Evolutionary conservation across 352 stramenopile genomes (phyloP), one percentile per base, ranked within the genome.

Genomic region (Plasmopara viticola): DNA sequence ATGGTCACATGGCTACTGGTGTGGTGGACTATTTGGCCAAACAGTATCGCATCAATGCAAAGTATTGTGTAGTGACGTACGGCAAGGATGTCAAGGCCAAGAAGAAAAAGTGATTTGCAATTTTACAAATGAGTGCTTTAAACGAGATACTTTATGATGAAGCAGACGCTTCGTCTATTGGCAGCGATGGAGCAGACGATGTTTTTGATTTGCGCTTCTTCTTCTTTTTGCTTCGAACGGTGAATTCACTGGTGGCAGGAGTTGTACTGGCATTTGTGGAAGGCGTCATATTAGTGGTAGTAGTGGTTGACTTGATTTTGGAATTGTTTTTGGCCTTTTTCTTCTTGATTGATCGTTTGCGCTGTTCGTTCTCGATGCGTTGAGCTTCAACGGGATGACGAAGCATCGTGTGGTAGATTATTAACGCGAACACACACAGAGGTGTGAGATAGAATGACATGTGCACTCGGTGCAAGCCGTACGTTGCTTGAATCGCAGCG

Each of bases 51-150:
- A 80, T 94, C 46, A 71, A 79, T 14, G 70, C 64, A 6, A 92
- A 92, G 59, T 92, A 78, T 53, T 87, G 74, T 51, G 55, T 30
- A 38, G 72, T 83, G 10, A 72, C 68, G 31, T 92, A 84, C 43
- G 84, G 81, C 44, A 92, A 94, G 62, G 72, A 84, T 56, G 62
- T 90, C 46, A 91, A 91, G 53, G 48, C 71, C 12, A 92, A 87
- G 56, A 92, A 90, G 63, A 83, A 87, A 60, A 74, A 78, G 35
- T 69, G 59, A 60, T 17, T 41, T 35, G 6, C 31, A 35, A 4
- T 12, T 39, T 37, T 49, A 60, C 40, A 15, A 50, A 49, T 39
- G 38, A 51, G 51, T 53, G 56, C 57, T 67, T 53, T 53, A n/a
- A 48, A 47, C 14, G 31, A 53, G 44, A 54, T 51, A 31, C 61